Percentiles rank a stretch among this genome's conserved stretches.
Evolutionary conservation across 805 yeast species (phyloP).

Genomic region (Nakazawaea populi): DNA sequence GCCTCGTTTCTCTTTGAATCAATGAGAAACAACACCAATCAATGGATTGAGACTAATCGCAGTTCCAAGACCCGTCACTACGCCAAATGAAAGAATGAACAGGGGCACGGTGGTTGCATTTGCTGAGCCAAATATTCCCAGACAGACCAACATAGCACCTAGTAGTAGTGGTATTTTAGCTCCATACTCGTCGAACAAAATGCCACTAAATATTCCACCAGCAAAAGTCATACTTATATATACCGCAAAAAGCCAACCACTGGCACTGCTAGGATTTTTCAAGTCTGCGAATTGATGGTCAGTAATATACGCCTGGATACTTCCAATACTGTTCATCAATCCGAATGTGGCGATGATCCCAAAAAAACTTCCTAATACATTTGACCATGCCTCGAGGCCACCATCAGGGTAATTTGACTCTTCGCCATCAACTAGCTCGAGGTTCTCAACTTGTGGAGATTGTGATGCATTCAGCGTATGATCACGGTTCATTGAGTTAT

Average conservation of each 20-base stretch:
- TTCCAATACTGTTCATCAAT: slow-evolving; percentile 52
- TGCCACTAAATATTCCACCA: slow-evolving; percentile 31
- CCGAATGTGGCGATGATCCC: slow-evolving; percentile 55
- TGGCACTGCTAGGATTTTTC: slow-evolving; percentile 33
- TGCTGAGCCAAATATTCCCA: slow-evolving; percentile 49
- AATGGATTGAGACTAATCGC: slow-evolving; percentile 37
- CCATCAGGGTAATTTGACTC: slow-evolving; percentile 47
- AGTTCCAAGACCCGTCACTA: slow-evolving; percentile 39
- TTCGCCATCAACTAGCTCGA: slow-evolving; percentile 9
- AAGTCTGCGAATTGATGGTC: slow-evolving; percentile 29
- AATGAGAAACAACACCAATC: slow-evolving; percentile 37
- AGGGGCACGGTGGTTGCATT: slow-evolving; percentile 45
- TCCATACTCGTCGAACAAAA: slow-evolving; percentile 54
- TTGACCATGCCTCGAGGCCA: slow-evolving; percentile 49
- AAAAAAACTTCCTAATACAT: slow-evolving; percentile 51
- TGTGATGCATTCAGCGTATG: no score
- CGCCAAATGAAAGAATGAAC: slow-evolving; percentile 47
- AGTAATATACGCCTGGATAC: slow-evolving; percentile 54
- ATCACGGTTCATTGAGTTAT: no score
- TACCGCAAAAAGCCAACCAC: slow-evolving; percentile 7
- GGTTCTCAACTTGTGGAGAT: neutral
- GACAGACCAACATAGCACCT: slow-evolving; percentile 37
- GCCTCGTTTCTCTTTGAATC: slow-evolving; percentile 37
- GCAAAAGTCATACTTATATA: slow-evolving; percentile 2
- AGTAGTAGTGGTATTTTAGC: slow-evolving; percentile 32